A percentile compares a stretch with the other conserved stretches of the same genome.
Evolutionary conservation across 2,329 filamentous ascomycete genomes (phyloP).

Genomic region (Endocalyx cinctus): DNA sequence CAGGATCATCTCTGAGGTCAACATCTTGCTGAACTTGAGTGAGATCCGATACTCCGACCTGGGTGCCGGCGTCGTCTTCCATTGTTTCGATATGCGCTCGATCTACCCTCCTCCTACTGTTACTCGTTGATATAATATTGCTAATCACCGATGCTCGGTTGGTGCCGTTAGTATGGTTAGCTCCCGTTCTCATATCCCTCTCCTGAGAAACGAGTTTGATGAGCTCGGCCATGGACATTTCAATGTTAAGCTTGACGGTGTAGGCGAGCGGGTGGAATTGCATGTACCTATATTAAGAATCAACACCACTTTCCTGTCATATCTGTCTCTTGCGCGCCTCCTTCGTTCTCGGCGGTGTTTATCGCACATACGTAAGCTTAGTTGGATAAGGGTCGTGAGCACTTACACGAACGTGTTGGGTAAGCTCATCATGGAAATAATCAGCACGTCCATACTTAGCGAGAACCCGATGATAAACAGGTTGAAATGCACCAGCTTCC

Average conservation of each 20-base stretch:
- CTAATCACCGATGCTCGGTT: not conserved
- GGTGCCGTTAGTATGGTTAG: not conserved
- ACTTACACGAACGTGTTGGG: constrained; percentile 37
- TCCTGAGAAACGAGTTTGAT: constrained; percentile 34
- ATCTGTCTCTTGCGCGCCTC: not conserved
- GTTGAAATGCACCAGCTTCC: constrained; percentile 40
- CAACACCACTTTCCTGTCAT: not conserved
- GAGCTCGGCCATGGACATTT: constrained; percentile 49
- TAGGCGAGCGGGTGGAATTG: constrained; percentile 50
- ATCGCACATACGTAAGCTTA: not conserved
- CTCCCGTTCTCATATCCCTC: too few species aligned
- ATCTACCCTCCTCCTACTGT: not conserved
- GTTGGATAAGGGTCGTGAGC: not conserved
- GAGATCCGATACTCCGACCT: too few species aligned
- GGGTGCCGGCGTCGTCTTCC: too few species aligned
- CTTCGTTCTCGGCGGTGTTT: not conserved
- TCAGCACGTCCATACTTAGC: constrained; percentile 36
- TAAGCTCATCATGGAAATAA: constrained; percentile 40
- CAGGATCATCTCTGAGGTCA: too few species aligned
- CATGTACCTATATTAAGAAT: constrained; percentile 32
- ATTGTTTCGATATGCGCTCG: too few species aligned
- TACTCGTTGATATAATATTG: not conserved
- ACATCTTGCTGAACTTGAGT: too few species aligned
- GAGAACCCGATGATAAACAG: constrained; percentile 40
- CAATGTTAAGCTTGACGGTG: constrained; percentile 50